A percentile compares a stretch with the other conserved stretches of the same genome.
phyloP scores from a whole-genome alignment of 495 filamentous ascomycete species.

The Xylaria bambusicola region DNA sequence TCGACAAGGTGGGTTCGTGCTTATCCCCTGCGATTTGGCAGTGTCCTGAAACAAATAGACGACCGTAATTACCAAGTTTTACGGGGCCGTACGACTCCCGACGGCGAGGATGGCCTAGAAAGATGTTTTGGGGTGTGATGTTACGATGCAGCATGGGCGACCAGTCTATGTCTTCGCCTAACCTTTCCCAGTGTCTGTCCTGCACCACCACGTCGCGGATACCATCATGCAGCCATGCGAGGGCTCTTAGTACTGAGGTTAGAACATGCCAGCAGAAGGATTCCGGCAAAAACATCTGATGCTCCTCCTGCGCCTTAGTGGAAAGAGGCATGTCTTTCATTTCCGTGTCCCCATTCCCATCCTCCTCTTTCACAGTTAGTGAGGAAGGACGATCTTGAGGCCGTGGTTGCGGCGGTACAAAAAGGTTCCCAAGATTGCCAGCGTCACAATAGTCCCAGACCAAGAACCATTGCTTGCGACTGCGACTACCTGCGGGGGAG shows the following conservation, averaged over 20 bases:
- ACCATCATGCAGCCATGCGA: slow-evolving; percentile 49
- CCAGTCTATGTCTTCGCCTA: slow-evolving; percentile 38
- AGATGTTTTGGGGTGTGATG: slow-evolving; percentile 45
- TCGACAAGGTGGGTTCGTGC: slow-evolving; percentile 6
- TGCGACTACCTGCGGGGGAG: not conserved
- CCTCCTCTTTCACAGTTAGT: not conserved
- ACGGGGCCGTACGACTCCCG: slow-evolving; percentile 50
- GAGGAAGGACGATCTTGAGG: not conserved
- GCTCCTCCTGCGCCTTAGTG: not conserved
- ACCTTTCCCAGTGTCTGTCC: not conserved
- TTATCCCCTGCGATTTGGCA: slow-evolving; percentile 15
- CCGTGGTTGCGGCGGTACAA: slow-evolving; percentile 21
- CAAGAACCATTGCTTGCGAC: slow-evolving; percentile 19
- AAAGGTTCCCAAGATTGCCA: slow-evolving; percentile 36
- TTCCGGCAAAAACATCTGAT: slow-evolving; percentile 39
- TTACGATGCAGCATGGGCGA: slow-evolving; percentile 47
- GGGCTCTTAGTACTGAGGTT: slow-evolving; percentile 38
- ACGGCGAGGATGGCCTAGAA: slow-evolving; percentile 44
- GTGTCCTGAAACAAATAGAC: slow-evolving; percentile 36
- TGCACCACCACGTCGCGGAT: slow-evolving; percentile 14
- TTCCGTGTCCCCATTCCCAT: not conserved
- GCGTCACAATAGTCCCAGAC: slow-evolving; percentile 47
- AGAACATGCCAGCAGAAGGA: slow-evolving; percentile 49
- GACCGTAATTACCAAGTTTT: slow-evolving; percentile 48
- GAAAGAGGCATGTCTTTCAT: not conserved